Evolutionary conservation across 441 rosid species (phyloP), one percentile per base, ranked within the genome.

Genomic region (Populus hybrid): DNA sequence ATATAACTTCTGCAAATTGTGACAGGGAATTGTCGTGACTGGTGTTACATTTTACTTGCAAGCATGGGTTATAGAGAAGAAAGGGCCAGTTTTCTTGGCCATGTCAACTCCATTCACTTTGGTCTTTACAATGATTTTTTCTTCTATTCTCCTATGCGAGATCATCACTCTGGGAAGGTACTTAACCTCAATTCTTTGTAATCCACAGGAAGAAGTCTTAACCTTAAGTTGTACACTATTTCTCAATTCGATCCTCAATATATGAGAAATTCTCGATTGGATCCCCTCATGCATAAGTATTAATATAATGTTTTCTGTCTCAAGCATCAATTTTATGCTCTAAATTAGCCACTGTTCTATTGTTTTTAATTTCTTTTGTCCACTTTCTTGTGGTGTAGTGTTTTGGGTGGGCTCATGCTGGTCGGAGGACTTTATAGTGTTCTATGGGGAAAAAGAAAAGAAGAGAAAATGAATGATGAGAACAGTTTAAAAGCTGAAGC

Each of bases 51-150:
- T 85, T 80, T 93, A 93, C 84, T 71, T 93, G 30, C 98, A 93
- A 85, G 84, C 99, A 50, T 95, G 97, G 97, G 86, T 95, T 53
- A 86, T 95, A 71, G 99, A 92, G 85, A 91, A 86, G 81, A 91
- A 88, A 61, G 99, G 99, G 61, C 97, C 99, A 42, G 98, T 95
- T 16, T 92, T 92, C 82, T 81, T 93, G 78, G 94, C 98, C 75
- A 93, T 91, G 97, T 89, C 97, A n/a, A 93, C 95, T 8, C 99
- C 99, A 6, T 75, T 95, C 75, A 78, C 82, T 79, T 79, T 95
- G 42, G 70, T 89, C 75, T 89, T 95, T 74, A 95, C 99, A 70
- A 78, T 89, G 12, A 65, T 91, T 50, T 84, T 82, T 66, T 91
- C 98, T 36, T 89, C 89, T 2, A 2, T 91, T 85, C 84, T 91